phyloP scores from a whole-genome alignment of 2,329 filamentous ascomycete species.

The Pseudocercospora fijiensis region DNA sequence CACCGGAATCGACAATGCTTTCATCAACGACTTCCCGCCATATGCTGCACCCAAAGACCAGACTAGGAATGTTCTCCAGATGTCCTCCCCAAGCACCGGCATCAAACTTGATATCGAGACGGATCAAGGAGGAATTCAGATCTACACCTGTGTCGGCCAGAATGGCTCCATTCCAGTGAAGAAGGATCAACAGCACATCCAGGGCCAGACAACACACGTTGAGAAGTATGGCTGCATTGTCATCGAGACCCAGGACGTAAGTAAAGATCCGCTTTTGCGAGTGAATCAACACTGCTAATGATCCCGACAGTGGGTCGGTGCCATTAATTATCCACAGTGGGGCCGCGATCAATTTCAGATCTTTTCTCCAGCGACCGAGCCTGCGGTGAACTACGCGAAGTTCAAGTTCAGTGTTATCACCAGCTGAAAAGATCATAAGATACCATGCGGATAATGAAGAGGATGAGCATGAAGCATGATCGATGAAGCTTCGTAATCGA shows the following conservation, averaged over 20 bases:
- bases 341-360: conserved; percentile 59
- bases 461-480: not conserved
- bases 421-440: not conserved
- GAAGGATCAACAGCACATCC: conserved; percentile 34
- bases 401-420: conserved; percentile 25
- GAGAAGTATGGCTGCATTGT: conserved; percentile 65
- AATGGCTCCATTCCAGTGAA: conserved; percentile 37
- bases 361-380: conserved; percentile 34
- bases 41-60: conserved; percentile 29
- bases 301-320: conserved; percentile 70
- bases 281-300: not conserved
- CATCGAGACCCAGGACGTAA: conserved; percentile 58
- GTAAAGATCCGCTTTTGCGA: not conserved
- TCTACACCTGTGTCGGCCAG: conserved; percentile 37
- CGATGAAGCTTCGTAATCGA: not conserved
- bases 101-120: conserved; percentile 34
- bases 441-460: not conserved
- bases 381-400: conserved; percentile 27
- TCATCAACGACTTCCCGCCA: conserved; percentile 31
- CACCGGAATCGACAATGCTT: conserved; percentile 72
- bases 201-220: conserved; percentile 26
- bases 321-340: conserved; percentile 93
- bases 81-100: conserved; percentile 31
- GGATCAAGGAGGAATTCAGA: conserved; percentile 36
- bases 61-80: conserved; percentile 29